These are phyloP conservation scores for Adansonia digitata DNA, from an alignment of 345 rosid species.

Conservation along the genomic window DNA sequence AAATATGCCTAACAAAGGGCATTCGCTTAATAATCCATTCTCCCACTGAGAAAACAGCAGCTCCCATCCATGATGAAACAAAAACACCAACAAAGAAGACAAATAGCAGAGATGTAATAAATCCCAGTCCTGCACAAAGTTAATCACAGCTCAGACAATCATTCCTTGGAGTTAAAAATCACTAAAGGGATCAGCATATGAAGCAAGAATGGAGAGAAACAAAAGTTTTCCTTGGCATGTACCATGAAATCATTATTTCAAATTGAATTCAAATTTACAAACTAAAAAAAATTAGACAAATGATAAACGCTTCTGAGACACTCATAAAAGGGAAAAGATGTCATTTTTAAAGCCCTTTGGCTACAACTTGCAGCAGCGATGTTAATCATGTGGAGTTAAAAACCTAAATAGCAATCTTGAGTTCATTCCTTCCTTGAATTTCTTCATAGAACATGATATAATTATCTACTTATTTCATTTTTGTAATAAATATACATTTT, in stretches of 20 bases:
- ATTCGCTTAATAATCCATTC: constrained; percentile 66
- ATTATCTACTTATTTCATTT: neutral
- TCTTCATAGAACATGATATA: neutral
- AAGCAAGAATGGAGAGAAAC: neutral
- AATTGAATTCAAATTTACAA: neutral
- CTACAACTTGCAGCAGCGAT: neutral
- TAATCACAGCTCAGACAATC: constrained; percentile 8
- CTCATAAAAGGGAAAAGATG: neutral
- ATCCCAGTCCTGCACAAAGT: constrained; percentile 56
- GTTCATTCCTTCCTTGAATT: neutral
- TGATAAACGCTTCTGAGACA: neutral
- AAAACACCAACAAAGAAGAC: constrained; percentile 62
- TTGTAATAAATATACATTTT: neutral
- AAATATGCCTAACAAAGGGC: constrained; percentile 65
- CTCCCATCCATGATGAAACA: constrained; percentile 65
- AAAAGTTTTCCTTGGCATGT: neutral
- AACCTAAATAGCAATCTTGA: neutral
- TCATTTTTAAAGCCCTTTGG: neutral
- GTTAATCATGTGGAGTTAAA: neutral
- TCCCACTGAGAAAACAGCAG: constrained; percentile 61
- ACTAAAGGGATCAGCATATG: neutral
- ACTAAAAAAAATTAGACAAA: neutral
- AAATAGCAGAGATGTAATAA: constrained; percentile 58
- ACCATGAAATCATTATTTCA: neutral
- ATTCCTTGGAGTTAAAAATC: neutral